These are phyloP conservation scores for Camellia lanceoleosa DNA, from an alignment of 148 eudicot genomes.

Conservation along the genomic window DNA sequence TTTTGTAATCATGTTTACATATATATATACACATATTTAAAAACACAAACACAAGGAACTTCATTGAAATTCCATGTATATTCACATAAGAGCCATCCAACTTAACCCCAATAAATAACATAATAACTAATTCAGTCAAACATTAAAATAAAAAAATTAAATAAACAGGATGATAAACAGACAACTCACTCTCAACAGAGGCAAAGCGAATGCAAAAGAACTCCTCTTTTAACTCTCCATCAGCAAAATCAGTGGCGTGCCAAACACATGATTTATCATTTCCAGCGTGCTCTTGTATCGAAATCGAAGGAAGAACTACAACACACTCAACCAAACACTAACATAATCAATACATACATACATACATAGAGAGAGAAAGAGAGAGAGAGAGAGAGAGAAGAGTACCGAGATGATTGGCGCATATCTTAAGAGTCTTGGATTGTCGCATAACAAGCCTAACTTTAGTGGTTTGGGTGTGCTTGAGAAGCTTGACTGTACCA, in stretches of 20 bases:
- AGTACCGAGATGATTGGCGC: constrained; percentile 31
- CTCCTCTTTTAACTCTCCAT: constrained; percentile 32
- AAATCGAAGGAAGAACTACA: constrained; percentile 25
- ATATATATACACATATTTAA: background rate
- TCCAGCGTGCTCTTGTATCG: constrained; percentile 37
- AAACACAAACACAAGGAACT: background rate
- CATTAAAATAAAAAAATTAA: background rate
- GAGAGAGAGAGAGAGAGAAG: background rate
- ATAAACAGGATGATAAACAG: background rate
- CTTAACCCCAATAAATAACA: background rate
- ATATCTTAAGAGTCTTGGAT: constrained; percentile 27
- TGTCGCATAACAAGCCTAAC: constrained; percentile 34
- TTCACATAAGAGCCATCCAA: background rate
- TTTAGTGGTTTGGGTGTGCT: constrained; percentile 30
- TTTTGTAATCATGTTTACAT: background rate
- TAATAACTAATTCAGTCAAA: background rate
- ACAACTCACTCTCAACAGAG: constrained; percentile 24
- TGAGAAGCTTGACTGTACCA: constrained; percentile 33
- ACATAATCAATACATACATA: background rate
- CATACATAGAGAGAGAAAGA: background rate
- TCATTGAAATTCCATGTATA: background rate
- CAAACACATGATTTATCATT: constrained; percentile 32
- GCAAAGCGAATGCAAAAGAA: constrained; percentile 31
- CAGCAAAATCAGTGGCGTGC: constrained; percentile 34
- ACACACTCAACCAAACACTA: background rate